Evolutionary conservation across 179 eudicot species (phyloP).

Genomic region (Patellifolia procumbens): DNA sequence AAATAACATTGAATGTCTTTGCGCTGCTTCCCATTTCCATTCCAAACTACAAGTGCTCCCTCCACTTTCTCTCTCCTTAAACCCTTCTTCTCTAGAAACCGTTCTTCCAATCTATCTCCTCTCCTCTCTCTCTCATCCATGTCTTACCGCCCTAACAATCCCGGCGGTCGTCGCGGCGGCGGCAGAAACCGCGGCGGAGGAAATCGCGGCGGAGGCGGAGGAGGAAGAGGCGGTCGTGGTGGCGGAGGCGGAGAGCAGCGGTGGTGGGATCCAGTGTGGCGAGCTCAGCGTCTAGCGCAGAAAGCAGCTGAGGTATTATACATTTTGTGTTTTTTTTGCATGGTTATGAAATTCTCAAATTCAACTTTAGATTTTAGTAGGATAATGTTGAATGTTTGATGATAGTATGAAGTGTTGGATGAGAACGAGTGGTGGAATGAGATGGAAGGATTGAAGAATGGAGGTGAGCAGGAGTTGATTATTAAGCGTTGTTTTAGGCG

Average conservation of each 20-base stretch:
- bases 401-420: constrained; percentile 77
- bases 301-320: constrained; percentile 63
- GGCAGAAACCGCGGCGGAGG: constrained; percentile 52
- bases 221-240: constrained; percentile 53
- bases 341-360: not conserved
- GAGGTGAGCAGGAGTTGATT: constrained; percentile 75
- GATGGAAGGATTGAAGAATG: constrained; percentile 66
- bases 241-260: constrained; percentile 83
- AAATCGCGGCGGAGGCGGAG: constrained; percentile 34
- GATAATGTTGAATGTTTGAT: constrained; percentile 1
- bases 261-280: constrained; percentile 99
- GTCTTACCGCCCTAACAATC: constrained; percentile 82
- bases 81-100: not conserved
- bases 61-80: constrained; percentile 22
- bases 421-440: constrained; percentile 81
- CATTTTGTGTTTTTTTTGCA: not conserved
- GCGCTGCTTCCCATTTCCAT: constrained; percentile 28
- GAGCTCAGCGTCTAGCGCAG: constrained; percentile 81
- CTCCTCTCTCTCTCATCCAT: constrained; percentile 34
- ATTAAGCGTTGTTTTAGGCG: constrained; percentile 68
- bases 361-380: not conserved
- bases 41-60: constrained; percentile 1
- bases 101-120: constrained; percentile 7
- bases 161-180: constrained; percentile 75
- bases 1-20: constrained; percentile 30